Base-by-base conservation (phyloP, 768 basidiomycete species). In the Cystofilobasidium capitatum region DNA sequence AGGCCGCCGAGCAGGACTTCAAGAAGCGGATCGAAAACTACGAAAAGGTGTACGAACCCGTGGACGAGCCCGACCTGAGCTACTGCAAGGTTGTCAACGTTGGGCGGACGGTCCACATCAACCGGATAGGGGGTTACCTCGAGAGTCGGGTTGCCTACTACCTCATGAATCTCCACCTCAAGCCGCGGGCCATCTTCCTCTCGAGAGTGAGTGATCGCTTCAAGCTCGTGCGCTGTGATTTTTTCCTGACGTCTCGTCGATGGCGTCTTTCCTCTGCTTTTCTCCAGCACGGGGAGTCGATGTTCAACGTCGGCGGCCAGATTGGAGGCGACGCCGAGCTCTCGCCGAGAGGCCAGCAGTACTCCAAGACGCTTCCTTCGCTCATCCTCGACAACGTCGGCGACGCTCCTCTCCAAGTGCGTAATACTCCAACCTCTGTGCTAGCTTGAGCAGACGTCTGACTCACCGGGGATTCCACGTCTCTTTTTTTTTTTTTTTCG, bases 111-210 rank as follows among this genome's bases (percentile, higher is more conserved):
- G 93, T 93, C 49, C 63, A 89, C 85, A 72, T 74, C 58, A 80
- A 81, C 69, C 69, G 86, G 71, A 97, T 99, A 63, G 85, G 93
- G 74, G 93, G 93, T 17, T 99, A 99, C 74, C 79, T 99, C 69
- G 91, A 93, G 74, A 91, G 90, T 81, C 87, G 96, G 40, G 91
- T 99, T 71, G 94, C 91, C 24, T 99, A 94, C 79, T 99, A 93
- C 78, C 81, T 99, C 64, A 98, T 97, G 93, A 97, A 97, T 76
- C 77, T 98, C 73, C 96, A 99, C 77, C 80, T 99, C 72, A 96
- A 96, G 73, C 94, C 96, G 8, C 83, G 96, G 66, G 91, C 87
- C 75, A 98, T 99, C 69, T 99, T 91, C 78, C 83, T 99, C 69
- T 97, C 96, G 6, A 79, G 96, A 73, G 94, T 97, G 74, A 73